Evolutionary conservation across 2,329 filamentous ascomycete species (phyloP), one percentile per base, ranked within the genome.

Genomic region (Hymenoscyphus occultus): DNA sequence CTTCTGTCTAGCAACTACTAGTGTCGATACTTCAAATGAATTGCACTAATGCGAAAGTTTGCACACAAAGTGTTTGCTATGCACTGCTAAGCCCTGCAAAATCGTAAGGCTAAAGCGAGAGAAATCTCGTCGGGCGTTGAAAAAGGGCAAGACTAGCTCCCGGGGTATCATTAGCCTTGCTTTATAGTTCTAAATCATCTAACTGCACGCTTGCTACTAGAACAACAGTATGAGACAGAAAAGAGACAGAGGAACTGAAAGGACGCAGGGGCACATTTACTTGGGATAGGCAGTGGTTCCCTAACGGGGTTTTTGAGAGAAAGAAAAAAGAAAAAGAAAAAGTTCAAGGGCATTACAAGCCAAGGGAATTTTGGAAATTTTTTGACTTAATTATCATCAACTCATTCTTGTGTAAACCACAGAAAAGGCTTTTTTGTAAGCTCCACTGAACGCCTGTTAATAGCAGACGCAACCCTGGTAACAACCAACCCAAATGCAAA

Each of bases 341-440:
- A 19, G 42, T 16, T 16, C 14, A 45, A 12, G 19, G 28, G 22
- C 19, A 14, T 22, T 54, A 19, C 48, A 54, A 54, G 19, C n/a
- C 9, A 13, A 9, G 19, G 19, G 9, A 10, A 10, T 51, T 54
- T 54, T 22, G 10, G 10, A 28, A 14, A 28, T 28, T 28, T 61
- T 51, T 51, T 61, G 19, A 35, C 59, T 54, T 42, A 14, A 61
- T 61, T 61, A 61, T 61, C 59, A 35, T 61, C 40, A n/a, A 28
- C 48, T 42, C 58, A 28, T 60, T 48, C 39, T 42, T 31, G 28
- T 28, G 35, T 60, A 40, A 42, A 42, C 45, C 40, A 54, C 31
- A 61, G 35, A 62, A 35, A 62, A 19, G 32, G 60, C 60, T 62
- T 62, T 62, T 62, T 45, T 12, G 51, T 40, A 62, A 62, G 60